Percentiles rank a stretch among this genome's conserved stretches.
Conservation (phyloP, 495 filamentous ascomycete genomes). For the Aspergillus hancockii region DNA sequence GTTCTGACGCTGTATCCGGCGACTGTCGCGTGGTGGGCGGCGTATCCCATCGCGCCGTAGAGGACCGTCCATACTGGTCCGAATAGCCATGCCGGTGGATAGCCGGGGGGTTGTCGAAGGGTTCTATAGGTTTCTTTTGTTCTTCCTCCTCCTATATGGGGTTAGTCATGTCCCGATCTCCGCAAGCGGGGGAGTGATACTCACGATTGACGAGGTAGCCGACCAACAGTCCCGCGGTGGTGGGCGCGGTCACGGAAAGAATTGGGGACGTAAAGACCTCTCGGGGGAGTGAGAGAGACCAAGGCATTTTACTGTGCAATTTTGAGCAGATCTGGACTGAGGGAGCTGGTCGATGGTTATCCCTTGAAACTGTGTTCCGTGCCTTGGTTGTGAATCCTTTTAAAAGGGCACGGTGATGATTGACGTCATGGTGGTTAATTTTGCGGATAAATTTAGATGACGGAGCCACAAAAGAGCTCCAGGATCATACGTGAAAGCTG, state of each 20-base stretch:
- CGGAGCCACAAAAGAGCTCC: no score
- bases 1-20: constrained; percentile 55
- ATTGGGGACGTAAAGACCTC: constrained; percentile 37
- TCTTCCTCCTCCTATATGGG: constrained; percentile 43
- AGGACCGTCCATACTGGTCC: constrained; percentile 83
- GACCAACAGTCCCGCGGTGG: constrained; percentile 29
- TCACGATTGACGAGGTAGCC: constrained; percentile 39
- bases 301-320: constrained; percentile 29
- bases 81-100: constrained; percentile 79
- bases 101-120: constrained; percentile 76
- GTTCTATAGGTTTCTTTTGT: constrained; percentile 63
- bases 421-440: not conserved
- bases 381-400: no score
- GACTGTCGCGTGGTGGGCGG: constrained; percentile 69
- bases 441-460: no score
- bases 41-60: constrained; percentile 88
- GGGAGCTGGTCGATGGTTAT: no score
- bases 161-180: not conserved
- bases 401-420: no score
- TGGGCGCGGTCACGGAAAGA: constrained; percentile 35
- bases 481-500: no score
- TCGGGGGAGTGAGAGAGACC: constrained; percentile 39
- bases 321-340: not conserved
- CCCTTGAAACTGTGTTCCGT: not conserved
- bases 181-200: not conserved